Conservation (phyloP, 805 yeast genomes). For the Candida ipomoeae region DNA sequence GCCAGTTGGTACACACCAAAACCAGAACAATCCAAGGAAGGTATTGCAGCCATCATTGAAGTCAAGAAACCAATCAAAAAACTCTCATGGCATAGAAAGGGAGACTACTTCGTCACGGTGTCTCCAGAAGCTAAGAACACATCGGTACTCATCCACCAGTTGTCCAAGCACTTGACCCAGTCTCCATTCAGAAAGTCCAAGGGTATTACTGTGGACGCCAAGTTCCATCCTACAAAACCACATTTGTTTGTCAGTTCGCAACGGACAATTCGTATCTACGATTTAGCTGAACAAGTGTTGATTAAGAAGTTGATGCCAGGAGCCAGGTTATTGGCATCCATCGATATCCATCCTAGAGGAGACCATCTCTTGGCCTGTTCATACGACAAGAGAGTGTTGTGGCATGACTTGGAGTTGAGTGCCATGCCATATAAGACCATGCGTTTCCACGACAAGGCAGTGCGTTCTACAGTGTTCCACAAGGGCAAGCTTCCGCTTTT, state of each 20-base stretch:
- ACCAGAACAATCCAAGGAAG: slow-evolving; percentile 52
- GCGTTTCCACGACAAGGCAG: slow-evolving; percentile 93
- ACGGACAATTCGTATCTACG: slow-evolving; percentile 86
- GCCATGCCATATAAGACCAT: slow-evolving; percentile 91
- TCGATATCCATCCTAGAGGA: slow-evolving; percentile 95
- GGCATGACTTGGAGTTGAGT: slow-evolving; percentile 94
- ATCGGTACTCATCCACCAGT: slow-evolving; percentile 89
- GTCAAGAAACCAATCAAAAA: slow-evolving; percentile 67
- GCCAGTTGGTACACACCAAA: slow-evolving; percentile 84
- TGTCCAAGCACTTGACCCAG: slow-evolving; percentile 91
- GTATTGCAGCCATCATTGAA: slow-evolving; percentile 70
- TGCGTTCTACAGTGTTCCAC: slow-evolving; percentile 83
- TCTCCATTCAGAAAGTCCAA: slow-evolving; percentile 91
- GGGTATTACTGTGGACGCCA: slow-evolving; percentile 93
- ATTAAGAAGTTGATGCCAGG: slow-evolving; percentile 89
- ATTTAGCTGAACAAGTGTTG: slow-evolving; percentile 78
- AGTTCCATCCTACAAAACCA: slow-evolving; percentile 95
- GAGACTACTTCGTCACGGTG: slow-evolving; percentile 95
- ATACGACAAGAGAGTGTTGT: slow-evolving; percentile 88
- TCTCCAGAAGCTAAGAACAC: slow-evolving; percentile 89
- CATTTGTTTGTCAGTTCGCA: slow-evolving; percentile 92
- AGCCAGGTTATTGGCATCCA: slow-evolving; percentile 87
- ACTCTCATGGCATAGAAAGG: slow-evolving; percentile 93
- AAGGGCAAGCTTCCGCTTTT: slow-evolving; percentile 81
- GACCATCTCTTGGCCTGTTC: slow-evolving; percentile 91